A percentile compares a stretch with the other conserved stretches of the same genome.
Conservation (phyloP, 495 filamentous ascomycete genomes). For the Penicillium silybi region DNA sequence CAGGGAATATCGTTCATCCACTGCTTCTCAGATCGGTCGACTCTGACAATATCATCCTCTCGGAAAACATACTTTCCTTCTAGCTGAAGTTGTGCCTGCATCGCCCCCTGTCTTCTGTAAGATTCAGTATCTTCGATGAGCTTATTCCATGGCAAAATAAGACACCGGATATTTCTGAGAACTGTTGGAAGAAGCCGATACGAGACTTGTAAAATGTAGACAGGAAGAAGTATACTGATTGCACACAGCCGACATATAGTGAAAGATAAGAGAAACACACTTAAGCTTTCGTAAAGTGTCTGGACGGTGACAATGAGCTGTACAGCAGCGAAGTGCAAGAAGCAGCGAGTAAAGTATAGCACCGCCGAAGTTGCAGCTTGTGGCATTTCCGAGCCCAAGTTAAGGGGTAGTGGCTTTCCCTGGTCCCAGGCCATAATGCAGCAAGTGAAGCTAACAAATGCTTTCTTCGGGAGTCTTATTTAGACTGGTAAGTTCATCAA, state of each 20-base stretch:
- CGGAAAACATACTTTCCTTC: conserved; percentile 2
- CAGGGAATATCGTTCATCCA: background rate
- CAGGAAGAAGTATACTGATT: background rate
- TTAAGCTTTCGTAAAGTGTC: background rate
- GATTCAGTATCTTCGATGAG: background rate
- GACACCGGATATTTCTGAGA: background rate
- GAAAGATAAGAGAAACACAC: background rate
- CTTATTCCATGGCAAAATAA: background rate
- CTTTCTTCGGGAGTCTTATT: no score
- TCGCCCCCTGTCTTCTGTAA: background rate
- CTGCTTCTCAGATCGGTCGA: background rate
- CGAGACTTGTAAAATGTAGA: background rate
- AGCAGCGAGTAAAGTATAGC: background rate
- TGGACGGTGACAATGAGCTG: background rate
- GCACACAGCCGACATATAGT: background rate
- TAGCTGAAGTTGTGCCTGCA: background rate
- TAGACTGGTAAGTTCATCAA: background rate
- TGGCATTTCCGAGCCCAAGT: background rate
- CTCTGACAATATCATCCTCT: background rate
- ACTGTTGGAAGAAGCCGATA: background rate
- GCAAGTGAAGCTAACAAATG: no score
- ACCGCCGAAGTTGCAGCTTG: background rate
- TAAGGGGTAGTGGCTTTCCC: background rate
- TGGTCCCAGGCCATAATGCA: background rate
- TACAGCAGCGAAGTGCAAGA: background rate